Base-by-base conservation (phyloP, 192 early-diverging fungal species). In the Haplosporangium gracile region DNA sequence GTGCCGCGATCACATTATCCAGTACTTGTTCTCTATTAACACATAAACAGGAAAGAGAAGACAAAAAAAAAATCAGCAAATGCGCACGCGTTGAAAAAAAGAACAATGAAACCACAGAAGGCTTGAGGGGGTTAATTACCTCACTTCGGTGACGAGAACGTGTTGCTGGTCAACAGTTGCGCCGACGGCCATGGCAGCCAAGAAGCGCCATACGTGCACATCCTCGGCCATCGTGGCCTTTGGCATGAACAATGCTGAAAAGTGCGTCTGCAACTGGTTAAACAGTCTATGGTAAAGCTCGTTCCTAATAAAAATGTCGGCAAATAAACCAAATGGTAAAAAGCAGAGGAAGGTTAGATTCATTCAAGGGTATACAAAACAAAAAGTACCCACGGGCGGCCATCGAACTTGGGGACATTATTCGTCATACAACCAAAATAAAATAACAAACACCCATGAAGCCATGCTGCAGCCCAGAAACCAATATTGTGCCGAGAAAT, bases 121-220 rank as follows among this genome's bases (percentile, higher is more conserved):
- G 2, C 13, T 32, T 65, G 29, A 11, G 3, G 13, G 60, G 10
- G 32, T 32, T 29, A 65, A 26, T 15, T 94, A 95, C 90, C 96
- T 90, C 51, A 96, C 95, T 92, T 98, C 97, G 0, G 96, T 95
- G 26, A 99, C 95, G 42, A 99, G 89, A 34, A 96, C 90, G 51
- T 96, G 93, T 89, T 99, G 98, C 89, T 99, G 97, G 42, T 99
- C 98, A 72, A 96, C 94, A 2, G 96, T 95, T 0, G 98, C 98
- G 16, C 97, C 95, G 2, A 97, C 94, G 2, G 98, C 98, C 91
- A 99, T 95, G 0, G 97, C 96, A 0, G 98, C 97, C 88, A 99
- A 90, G 79, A 99, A 99, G 83, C 99, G 98, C 98, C 98, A 99
- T 24, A 99, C 95, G 82, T 98, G 96, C 40, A 97, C 91, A 85